phyloP scores from a whole-genome alignment of 305 asterid genomes.

The Petunia hybrid region DNA sequence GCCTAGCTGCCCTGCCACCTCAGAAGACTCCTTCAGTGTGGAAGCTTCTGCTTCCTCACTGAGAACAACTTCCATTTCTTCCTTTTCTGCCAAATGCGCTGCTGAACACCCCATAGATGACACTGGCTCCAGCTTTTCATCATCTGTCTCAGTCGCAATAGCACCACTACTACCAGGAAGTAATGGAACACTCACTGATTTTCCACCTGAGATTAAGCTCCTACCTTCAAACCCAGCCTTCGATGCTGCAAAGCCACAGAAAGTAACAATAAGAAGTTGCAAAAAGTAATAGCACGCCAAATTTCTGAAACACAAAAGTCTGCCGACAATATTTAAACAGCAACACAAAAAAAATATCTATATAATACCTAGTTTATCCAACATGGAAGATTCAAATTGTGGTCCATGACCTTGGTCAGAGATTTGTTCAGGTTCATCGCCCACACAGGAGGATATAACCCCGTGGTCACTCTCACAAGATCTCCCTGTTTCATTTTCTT shows the following conservation, averaged over 20 bases:
- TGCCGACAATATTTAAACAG: not conserved
- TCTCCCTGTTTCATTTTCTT: constrained; percentile 39
- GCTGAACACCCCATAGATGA: constrained; percentile 39
- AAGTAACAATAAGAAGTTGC: constrained; percentile 33
- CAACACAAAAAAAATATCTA: constrained; percentile 4
- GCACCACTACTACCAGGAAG: constrained; percentile 29
- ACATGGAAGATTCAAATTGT: constrained; percentile 43
- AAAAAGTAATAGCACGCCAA: not conserved
- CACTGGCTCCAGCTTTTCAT: constrained; percentile 42
- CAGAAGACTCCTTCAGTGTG: constrained; percentile 40
- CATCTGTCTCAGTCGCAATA: constrained; percentile 36
- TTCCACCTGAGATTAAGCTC: constrained; percentile 41
- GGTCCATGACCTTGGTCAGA: constrained; percentile 47
- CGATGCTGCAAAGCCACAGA: constrained; percentile 54
- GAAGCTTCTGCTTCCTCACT: constrained; percentile 43
- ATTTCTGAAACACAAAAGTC: constrained; percentile 15
- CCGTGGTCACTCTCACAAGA: constrained; percentile 42
- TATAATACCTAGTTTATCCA: constrained; percentile 52
- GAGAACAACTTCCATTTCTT: constrained; percentile 46
- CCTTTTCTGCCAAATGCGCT: constrained; percentile 39
- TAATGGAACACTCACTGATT: constrained; percentile 18
- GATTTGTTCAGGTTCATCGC: constrained; percentile 48
- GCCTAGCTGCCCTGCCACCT: constrained; percentile 41
- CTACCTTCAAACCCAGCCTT: constrained; percentile 50
- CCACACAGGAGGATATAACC: constrained; percentile 41